A percentile compares a stretch with the other conserved stretches of the same genome.
These are phyloP conservation scores for Paracoccidioides brasiliensis DNA, from an alignment of 2,329 filamentous ascomycete genomes.

Conservation along the genomic window DNA sequence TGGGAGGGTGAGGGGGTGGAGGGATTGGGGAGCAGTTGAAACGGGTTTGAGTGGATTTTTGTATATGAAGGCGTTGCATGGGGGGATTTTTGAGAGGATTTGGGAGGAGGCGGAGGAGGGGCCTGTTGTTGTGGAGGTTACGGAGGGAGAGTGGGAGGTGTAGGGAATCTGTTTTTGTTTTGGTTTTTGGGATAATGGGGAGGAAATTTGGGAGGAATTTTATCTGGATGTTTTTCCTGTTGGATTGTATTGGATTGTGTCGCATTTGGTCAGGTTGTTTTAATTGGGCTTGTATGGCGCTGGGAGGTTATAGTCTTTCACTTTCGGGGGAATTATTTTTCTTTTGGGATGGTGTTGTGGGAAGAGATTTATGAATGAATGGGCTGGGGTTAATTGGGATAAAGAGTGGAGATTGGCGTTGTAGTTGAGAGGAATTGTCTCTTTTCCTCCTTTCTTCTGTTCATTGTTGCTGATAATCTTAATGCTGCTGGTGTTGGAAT, in stretches of 20 bases:
- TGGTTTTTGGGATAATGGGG: neutral
- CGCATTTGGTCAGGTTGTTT: neutral
- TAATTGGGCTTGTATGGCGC: neutral
- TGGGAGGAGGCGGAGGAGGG: constrained; percentile 20
- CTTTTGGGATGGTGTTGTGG: neutral
- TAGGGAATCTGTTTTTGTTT: constrained; percentile 1
- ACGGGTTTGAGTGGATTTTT: constrained; percentile 18
- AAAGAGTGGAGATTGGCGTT: too few species aligned
- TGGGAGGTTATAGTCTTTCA: neutral
- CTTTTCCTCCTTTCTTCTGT: too few species aligned
- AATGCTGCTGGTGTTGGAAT: too few species aligned
- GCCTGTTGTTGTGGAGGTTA: constrained; percentile 4
- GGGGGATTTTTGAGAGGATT: constrained; percentile 16
- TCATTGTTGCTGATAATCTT: too few species aligned
- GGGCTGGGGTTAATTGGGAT: neutral
- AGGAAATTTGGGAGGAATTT: neutral
- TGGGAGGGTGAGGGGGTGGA: constrained; percentile 19
- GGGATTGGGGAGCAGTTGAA: constrained; percentile 19
- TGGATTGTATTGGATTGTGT: neutral
- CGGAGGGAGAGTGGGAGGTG: neutral
- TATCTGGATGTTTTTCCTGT: too few species aligned
- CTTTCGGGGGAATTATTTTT: neutral
- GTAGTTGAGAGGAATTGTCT: neutral
- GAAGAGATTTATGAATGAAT: neutral
- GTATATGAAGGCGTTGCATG: constrained; percentile 16